Conservation (phyloP, 768 basidiomycete genomes). For the Hygrocybe punicea region DNA sequence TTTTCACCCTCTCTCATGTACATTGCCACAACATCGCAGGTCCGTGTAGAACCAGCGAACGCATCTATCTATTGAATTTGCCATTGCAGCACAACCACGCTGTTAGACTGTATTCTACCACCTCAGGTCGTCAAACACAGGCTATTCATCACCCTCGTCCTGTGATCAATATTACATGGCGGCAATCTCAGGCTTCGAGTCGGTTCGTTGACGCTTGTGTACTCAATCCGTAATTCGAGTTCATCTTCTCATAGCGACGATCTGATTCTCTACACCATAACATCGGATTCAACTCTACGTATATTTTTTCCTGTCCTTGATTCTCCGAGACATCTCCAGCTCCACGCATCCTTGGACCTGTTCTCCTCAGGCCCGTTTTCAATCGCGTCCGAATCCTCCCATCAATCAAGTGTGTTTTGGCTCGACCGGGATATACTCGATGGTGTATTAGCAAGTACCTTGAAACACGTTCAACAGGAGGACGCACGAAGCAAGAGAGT, state of each 20-base stretch:
- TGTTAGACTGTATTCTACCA: constrained; percentile 68
- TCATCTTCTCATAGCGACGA: constrained; percentile 51
- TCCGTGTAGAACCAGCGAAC: constrained; percentile 29
- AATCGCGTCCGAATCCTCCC: constrained; percentile 30
- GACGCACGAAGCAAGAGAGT: constrained; percentile 48
- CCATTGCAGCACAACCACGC: constrained; percentile 48
- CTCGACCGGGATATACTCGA: constrained; percentile 62
- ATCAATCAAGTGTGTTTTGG: constrained; percentile 58
- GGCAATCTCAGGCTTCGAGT: constrained; percentile 63
- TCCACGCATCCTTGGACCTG: constrained; percentile 75
- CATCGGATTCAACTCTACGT: constrained; percentile 75
- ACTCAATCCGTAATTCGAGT: not conserved
- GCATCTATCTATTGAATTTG: constrained; percentile 1
- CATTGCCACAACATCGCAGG: constrained; percentile 62
- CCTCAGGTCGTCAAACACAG: constrained; percentile 67
- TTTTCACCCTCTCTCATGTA: constrained; percentile 78
- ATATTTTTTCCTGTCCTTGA: constrained; percentile 88
- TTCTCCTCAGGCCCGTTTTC: constrained; percentile 55
- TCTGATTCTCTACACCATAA: constrained; percentile 77
- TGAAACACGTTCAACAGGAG: constrained; percentile 41
- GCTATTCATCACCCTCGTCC: constrained; percentile 69
- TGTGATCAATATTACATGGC: constrained; percentile 68
- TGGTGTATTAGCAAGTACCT: constrained; percentile 42
- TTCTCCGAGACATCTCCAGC: constrained; percentile 76
- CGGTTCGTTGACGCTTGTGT: constrained; percentile 34